Evolutionary conservation across 148 eudicot genomes (phyloP).

Genomic region (Rheum nobile): DNA sequence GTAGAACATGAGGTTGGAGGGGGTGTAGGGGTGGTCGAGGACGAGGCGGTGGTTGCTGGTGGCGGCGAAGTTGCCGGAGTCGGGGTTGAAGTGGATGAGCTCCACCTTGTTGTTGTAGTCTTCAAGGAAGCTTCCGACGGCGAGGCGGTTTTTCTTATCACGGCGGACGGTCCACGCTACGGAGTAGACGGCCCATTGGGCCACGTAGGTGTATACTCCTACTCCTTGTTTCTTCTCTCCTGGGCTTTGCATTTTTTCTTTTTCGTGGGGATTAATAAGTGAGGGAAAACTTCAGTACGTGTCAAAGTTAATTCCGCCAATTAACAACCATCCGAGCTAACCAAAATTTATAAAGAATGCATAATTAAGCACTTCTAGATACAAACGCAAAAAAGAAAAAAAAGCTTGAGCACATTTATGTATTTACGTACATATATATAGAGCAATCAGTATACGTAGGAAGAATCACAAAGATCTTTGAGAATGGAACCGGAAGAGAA

Average conservation of each 20-base stretch:
- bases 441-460: background rate
- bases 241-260: background rate
- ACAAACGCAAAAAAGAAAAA: too few species aligned
- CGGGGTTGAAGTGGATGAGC: constrained; percentile 39
- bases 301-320: too few species aligned
- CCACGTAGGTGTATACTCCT: constrained; percentile 49
- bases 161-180: constrained; percentile 46
- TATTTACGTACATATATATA: too few species aligned
- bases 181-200: constrained; percentile 54
- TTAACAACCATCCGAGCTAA: too few species aligned
- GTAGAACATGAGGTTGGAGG: constrained; percentile 33
- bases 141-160: constrained; percentile 45
- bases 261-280: too few species aligned
- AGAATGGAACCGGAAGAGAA: background rate
- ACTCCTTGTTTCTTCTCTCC: constrained; percentile 17
- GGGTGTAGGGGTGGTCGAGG: constrained; percentile 42
- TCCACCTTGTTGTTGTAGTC: constrained; percentile 41
- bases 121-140: constrained; percentile 41
- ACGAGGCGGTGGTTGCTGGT: constrained; percentile 16
- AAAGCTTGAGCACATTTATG: too few species aligned
- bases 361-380: too few species aligned
- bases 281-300: too few species aligned
- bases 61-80: constrained; percentile 29
- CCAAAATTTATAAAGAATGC: too few species aligned
- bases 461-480: background rate